phyloP scores from a whole-genome alignment of 208 protist genomes.

The Wallacemonas rigidus region DNA sequence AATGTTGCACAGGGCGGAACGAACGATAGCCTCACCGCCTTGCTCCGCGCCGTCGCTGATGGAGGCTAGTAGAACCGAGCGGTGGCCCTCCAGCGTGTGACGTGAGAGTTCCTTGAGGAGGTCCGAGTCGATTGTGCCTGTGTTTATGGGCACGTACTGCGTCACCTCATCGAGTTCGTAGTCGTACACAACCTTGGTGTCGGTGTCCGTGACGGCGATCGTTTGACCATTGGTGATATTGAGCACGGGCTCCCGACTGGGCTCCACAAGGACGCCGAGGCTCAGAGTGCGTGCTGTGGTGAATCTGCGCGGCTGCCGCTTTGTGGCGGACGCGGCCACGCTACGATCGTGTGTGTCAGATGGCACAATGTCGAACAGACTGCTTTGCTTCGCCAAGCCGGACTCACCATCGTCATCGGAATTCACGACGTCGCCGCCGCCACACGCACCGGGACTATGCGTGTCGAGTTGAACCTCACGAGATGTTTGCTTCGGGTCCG shows the following conservation, averaged over 20 bases:
- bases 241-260: neutral
- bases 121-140: neutral
- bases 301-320: neutral
- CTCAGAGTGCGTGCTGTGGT: conserved; percentile 7
- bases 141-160: neutral
- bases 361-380: conserved; percentile 8
- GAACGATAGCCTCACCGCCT: conserved; percentile 6
- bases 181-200: conserved; percentile 3
- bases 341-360: neutral
- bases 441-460: neutral
- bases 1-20: conserved; percentile 9
- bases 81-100: conserved; percentile 11
- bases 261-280: conserved; percentile 9
- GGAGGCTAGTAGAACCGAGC: neutral
- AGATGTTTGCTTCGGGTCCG: too few relatives aligned
- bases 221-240: neutral
- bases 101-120: conserved; percentile 2
- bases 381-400: conserved; percentile 10
- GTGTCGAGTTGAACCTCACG: too few relatives aligned
- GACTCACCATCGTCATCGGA: neutral
- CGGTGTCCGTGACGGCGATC: neutral
- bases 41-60: conserved; percentile 1
- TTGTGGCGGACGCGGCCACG: neutral
- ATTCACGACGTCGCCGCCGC: neutral
- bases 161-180: conserved; percentile 16